Percentiles rank a stretch among this genome's conserved stretches.
Conservation (phyloP, 768 basidiomycete species). For the Dentipellis fragilis region DNA sequence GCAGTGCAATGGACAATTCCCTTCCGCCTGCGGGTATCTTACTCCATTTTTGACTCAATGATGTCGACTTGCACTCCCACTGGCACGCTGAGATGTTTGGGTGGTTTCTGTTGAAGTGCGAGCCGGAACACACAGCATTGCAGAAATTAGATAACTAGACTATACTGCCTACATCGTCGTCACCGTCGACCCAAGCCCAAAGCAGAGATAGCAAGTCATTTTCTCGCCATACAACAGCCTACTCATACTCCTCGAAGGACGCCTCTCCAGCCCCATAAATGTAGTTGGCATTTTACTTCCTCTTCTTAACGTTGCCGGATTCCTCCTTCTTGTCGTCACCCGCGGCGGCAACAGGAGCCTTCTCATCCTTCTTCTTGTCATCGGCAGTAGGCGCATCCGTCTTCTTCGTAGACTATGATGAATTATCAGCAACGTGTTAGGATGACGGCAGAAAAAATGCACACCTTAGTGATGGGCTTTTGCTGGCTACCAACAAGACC, state of each 20-base stretch:
- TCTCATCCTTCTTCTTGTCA: constrained; percentile 57
- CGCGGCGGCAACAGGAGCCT: constrained; percentile 60
- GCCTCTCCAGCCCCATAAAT: background rate
- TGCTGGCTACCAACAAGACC: constrained; percentile 68
- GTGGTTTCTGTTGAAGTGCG: background rate
- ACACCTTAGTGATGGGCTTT: constrained; percentile 65
- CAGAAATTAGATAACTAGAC: background rate
- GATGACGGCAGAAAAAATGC: constrained; percentile 9
- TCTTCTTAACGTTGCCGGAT: constrained; percentile 54
- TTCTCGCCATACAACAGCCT: background rate
- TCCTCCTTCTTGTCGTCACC: constrained; percentile 70
- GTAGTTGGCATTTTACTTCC: constrained; percentile 35
- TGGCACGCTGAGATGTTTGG: background rate
- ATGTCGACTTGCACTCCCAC: too few species aligned
- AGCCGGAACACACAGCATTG: background rate
- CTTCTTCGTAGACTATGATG: constrained; percentile 60
- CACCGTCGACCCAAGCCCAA: background rate
- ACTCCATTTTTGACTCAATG: background rate
- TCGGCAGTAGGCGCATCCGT: constrained; percentile 54
- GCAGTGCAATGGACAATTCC: background rate
- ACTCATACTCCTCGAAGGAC: background rate
- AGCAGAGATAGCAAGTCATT: background rate
- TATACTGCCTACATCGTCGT: background rate
- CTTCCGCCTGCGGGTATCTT: background rate
- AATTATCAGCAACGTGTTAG: background rate